These are phyloP conservation scores for Cercospora sp. DNA, from an alignment of 2,329 filamentous ascomycete genomes.

Conservation along the genomic window DNA sequence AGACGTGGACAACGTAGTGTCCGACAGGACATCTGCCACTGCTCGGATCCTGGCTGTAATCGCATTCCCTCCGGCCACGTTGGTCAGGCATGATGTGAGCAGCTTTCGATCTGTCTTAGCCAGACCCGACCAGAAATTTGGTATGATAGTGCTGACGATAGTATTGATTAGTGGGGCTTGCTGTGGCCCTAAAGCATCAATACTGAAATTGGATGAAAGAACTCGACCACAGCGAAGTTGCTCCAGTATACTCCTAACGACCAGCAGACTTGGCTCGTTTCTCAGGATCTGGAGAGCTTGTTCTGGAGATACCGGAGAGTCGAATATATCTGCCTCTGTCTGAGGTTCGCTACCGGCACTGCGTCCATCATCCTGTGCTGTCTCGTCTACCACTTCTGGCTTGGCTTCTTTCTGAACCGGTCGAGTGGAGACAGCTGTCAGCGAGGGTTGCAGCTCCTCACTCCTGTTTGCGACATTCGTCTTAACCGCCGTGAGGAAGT, in stretches of 20 bases:
- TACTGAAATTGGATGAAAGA: slow-evolving; percentile 50
- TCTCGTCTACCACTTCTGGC: neutral
- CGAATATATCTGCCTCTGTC: neutral
- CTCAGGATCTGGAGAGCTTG: slow-evolving; percentile 42
- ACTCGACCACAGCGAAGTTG: slow-evolving; percentile 15
- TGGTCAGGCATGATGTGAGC: slow-evolving; percentile 68
- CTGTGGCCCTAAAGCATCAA: slow-evolving; percentile 64
- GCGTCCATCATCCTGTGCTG: neutral
- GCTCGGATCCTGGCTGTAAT: slow-evolving; percentile 66
- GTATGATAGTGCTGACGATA: slow-evolving; percentile 71
- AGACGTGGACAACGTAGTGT: neutral
- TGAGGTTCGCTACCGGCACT: neutral
- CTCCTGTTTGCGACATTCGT: slow-evolving; percentile 35
- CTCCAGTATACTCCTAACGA: slow-evolving; percentile 34
- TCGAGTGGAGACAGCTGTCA: slow-evolving; percentile 22
- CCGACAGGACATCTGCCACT: slow-evolving; percentile 10
- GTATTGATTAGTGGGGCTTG: slow-evolving; percentile 74
- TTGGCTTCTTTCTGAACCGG: neutral
- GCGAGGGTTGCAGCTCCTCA: slow-evolving; percentile 4
- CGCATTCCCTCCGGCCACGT: slow-evolving; percentile 76
- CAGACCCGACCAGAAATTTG: slow-evolving; percentile 79
- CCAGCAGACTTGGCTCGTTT: slow-evolving; percentile 42
- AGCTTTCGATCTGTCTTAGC: slow-evolving; percentile 45
- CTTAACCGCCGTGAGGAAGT: slow-evolving; percentile 52
- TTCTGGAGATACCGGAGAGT: slow-evolving; percentile 9